These are phyloP conservation scores for Fusarium xylarioides DNA, from an alignment of 2,329 filamentous ascomycete species.

Conservation along the genomic window DNA sequence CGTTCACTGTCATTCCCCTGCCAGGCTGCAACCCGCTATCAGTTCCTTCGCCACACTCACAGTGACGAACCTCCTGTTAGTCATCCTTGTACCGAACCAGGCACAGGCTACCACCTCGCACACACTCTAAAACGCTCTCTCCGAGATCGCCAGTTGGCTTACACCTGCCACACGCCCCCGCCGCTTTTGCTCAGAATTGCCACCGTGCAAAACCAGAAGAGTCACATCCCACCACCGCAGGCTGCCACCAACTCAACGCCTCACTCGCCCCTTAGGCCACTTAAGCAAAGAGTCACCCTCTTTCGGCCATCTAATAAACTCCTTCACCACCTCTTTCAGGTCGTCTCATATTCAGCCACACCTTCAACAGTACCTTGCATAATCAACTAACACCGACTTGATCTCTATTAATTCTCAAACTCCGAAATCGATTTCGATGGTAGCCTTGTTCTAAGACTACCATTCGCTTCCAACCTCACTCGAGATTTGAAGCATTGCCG, in stretches of 20 bases:
- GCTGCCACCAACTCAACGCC: constrained; percentile 41
- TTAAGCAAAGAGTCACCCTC: constrained; percentile 49
- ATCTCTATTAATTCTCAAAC: constrained; percentile 23
- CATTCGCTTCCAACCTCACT: constrained; percentile 39
- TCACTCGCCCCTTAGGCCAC: constrained; percentile 48
- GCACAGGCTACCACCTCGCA: constrained; percentile 42
- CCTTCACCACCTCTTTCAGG: constrained; percentile 37
- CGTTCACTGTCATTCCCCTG: constrained; percentile 14
- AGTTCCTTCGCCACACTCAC: constrained; percentile 41
- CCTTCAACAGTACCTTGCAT: constrained; percentile 45
- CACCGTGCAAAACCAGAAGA: constrained; percentile 49
- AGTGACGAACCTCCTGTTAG: constrained; percentile 38
- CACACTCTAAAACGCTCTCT: constrained; percentile 47
- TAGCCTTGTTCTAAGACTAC: constrained; percentile 48
- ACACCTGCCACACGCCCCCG: constrained; percentile 43
- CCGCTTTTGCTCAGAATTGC: constrained; percentile 48
- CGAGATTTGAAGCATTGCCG: constrained; percentile 51
- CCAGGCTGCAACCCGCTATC: constrained; percentile 36
- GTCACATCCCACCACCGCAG: constrained; percentile 48
- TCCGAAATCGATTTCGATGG: constrained; percentile 43
- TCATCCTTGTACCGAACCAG: constrained; percentile 37
- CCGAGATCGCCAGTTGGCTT: constrained; percentile 52
- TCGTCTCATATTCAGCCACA: constrained; percentile 39
- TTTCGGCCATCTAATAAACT: constrained; percentile 43
- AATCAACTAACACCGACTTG: constrained; percentile 35